A percentile compares a stretch with the other conserved stretches of the same genome.
phyloP scores from a whole-genome alignment of 768 basidiomycete genomes.

The Tephrocybe sp. region DNA sequence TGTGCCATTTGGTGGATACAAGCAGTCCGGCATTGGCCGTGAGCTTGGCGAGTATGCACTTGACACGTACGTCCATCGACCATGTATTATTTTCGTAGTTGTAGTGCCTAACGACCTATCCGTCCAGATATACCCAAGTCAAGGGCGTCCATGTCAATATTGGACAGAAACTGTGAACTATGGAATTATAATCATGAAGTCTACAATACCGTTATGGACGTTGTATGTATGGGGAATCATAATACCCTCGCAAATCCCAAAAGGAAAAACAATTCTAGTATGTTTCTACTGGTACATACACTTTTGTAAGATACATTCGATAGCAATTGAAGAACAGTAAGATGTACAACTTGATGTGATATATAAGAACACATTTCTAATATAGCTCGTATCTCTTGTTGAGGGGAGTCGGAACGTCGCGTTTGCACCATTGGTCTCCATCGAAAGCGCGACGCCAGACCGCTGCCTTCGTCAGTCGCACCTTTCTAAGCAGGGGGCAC shows the following conservation, averaged over 20 bases:
- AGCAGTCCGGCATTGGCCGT: slow-evolving; percentile 25
- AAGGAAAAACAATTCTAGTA: too few relatives aligned
- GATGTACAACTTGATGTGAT: too few relatives aligned
- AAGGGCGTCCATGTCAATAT: slow-evolving; percentile 23
- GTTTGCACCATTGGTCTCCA: slow-evolving; percentile 35
- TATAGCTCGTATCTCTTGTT: too few relatives aligned
- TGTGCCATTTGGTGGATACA: slow-evolving; percentile 28
- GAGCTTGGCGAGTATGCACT: slow-evolving; percentile 28
- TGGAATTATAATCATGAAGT: background rate
- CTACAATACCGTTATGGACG: too few relatives aligned
- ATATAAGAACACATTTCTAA: too few relatives aligned
- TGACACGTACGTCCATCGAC: slow-evolving; percentile 24
- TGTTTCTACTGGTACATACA: too few relatives aligned
- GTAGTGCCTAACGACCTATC: too few relatives aligned
- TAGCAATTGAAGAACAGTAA: too few relatives aligned
- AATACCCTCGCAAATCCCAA: too few relatives aligned
- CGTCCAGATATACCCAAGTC: slow-evolving; percentile 24
- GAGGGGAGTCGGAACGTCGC: slow-evolving; percentile 4
- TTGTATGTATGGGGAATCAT: too few relatives aligned
- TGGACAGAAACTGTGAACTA: slow-evolving; percentile 14
- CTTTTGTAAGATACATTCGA: too few relatives aligned
- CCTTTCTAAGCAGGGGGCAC: slow-evolving; percentile 36
- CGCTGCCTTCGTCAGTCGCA: slow-evolving; percentile 40
- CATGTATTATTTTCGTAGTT: too few relatives aligned
- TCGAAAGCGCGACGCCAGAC: slow-evolving; percentile 38